Evolutionary conservation across 768 basidiomycete genomes (phyloP), one percentile per base, ranked within the genome.

Genomic region (Crucibulum laeve): DNA sequence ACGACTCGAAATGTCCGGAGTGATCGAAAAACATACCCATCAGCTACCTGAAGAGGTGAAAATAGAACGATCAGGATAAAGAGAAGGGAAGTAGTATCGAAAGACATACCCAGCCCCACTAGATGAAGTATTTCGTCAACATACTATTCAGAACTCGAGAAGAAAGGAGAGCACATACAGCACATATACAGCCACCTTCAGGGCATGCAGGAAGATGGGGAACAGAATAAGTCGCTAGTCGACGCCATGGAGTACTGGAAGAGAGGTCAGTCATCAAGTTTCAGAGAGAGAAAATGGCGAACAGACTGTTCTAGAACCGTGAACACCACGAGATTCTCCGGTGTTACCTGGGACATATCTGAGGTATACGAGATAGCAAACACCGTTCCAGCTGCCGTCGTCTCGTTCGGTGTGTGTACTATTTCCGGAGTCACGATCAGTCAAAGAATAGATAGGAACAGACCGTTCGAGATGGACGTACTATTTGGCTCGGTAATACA

Each of bases 281-380:
- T 30, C 25, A 28, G 21, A 11, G 4, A 26, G 19, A 11, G 26
- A 23, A 38, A 18, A 4, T 14, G 39, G 40, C 33, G 41, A 18
- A 53, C 64, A 35, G 32, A 72, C 71, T 70, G 53, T 34, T 65
- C 61, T 7, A 67, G 53, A 6, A 65, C 66, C 2, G 67, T 62
- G 52, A 74, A 73, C 4, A 74, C 69, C 17, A 68, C 70, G 3
- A 74, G 57, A 41, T 70, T 73, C 19, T 69, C 68, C 11, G 63
- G 56, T 0, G 65, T 71, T 13, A 73, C 73, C 32, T 63, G 37
- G 5, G 47, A 60, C 34, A 73, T 40, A 38, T 73, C 59, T 1
- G 71, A 70, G 38, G 60, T 53, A 55, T 73, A 72, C 2, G 71
- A 71, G 26, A 72, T 74, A 3, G 72, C 70, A 47, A 74, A 73